Conservation (phyloP, 2,329 filamentous ascomycete genomes). For the Fusarium chlamydosporum region DNA sequence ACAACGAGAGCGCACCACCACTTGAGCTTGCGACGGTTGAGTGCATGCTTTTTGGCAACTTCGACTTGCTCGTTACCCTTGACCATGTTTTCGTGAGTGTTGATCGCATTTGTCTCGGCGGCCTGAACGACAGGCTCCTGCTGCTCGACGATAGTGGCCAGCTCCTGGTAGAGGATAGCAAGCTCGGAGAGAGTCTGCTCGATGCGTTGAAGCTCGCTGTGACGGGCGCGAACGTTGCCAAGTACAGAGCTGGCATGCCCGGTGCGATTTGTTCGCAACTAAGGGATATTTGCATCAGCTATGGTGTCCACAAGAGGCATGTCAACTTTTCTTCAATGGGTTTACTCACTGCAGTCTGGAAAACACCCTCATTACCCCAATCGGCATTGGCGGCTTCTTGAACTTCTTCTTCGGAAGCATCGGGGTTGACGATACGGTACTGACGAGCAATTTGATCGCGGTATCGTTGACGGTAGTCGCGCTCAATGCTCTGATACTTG, state of each 20-base stretch:
- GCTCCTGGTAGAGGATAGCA: constrained; percentile 77
- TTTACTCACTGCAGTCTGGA: constrained; percentile 80
- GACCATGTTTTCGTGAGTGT: constrained; percentile 76
- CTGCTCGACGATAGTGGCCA: constrained; percentile 79
- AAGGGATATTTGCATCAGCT: constrained; percentile 36
- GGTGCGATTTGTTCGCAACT: constrained; percentile 82
- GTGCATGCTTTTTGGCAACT: constrained; percentile 76
- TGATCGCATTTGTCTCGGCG: constrained; percentile 74
- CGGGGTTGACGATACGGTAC: constrained; percentile 85
- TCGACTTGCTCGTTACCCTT: constrained; percentile 78
- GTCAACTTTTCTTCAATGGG: background rate
- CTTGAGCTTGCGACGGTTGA: constrained; percentile 80
- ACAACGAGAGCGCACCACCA: constrained; percentile 81
- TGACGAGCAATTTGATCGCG: constrained; percentile 84
- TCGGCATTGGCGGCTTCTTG: constrained; percentile 76
- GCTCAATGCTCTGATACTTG: constrained; percentile 79
- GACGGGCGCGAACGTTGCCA: constrained; percentile 83
- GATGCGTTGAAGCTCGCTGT: constrained; percentile 86
- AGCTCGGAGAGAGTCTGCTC: constrained; percentile 81
- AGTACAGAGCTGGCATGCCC: constrained; percentile 81
- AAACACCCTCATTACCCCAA: constrained; percentile 84
- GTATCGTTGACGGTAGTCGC: constrained; percentile 77
- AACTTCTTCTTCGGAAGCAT: constrained; percentile 81
- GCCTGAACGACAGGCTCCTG: constrained; percentile 75
- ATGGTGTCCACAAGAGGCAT: constrained; percentile 2